A percentile compares a stretch with the other conserved stretches of the same genome.
Conservation (phyloP, 2,329 filamentous ascomycete species). For the Helminthosporium solani region DNA sequence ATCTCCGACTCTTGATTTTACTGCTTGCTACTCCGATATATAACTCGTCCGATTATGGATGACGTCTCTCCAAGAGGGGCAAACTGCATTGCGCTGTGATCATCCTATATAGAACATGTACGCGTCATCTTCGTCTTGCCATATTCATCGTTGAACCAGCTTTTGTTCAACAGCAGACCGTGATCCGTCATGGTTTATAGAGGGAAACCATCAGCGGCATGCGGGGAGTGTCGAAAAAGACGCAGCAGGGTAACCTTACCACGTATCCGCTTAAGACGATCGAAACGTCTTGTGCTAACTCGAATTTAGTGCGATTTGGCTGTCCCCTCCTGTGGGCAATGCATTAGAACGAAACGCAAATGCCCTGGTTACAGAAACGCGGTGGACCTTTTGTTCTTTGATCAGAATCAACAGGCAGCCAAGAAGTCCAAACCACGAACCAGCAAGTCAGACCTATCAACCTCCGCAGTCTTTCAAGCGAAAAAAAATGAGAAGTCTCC, state of each 20-base stretch:
- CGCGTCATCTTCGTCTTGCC: no score
- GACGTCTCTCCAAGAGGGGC: no score
- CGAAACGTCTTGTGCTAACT: background rate
- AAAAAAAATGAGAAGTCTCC: background rate
- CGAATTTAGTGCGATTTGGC: constrained; percentile 27
- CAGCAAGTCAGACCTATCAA: background rate
- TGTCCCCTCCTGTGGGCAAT: constrained; percentile 28
- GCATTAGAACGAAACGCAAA: constrained; percentile 23
- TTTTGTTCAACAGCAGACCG: no score
- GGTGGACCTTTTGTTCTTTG: constrained; percentile 31
- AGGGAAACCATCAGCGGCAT: constrained; percentile 15
- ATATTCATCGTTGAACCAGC: no score
- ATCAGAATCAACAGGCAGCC: constrained; percentile 25
- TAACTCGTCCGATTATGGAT: no score
- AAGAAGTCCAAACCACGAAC: constrained; percentile 15
- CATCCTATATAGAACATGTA: no score
- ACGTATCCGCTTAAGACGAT: background rate
- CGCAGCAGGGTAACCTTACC: constrained; percentile 22
- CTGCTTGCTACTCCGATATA: no score
- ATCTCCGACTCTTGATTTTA: no score
- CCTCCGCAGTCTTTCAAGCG: background rate
- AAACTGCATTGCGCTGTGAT: no score
- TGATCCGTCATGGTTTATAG: constrained; percentile 23
- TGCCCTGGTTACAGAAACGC: constrained; percentile 31
- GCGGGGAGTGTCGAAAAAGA: constrained; percentile 33